Conservation (phyloP, 139 green algal genomes). For the Chlorella sp. region DNA sequence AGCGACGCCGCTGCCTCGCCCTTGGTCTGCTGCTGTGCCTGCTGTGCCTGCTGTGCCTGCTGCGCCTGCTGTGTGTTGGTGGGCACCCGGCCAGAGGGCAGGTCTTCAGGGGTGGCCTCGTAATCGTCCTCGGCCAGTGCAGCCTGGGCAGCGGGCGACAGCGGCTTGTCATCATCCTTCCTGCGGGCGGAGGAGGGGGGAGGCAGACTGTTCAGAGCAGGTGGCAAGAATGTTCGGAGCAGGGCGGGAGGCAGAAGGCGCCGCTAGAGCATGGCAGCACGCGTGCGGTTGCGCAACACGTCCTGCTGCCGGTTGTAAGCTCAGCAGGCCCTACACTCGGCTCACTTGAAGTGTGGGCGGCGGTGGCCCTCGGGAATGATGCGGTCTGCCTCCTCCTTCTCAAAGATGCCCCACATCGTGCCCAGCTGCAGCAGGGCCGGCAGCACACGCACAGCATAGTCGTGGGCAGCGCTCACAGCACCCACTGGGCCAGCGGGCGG, state of each 20-base stretch:
- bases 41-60: background rate
- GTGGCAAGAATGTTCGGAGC: too few relatives aligned
- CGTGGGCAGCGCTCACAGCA: too few relatives aligned
- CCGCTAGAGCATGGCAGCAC: too few relatives aligned
- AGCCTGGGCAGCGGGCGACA: too few relatives aligned
- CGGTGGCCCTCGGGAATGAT: constrained; percentile 42
- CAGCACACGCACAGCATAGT: too few relatives aligned
- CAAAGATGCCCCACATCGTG: constrained; percentile 56
- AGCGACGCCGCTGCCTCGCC: background rate
- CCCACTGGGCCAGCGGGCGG: too few relatives aligned
- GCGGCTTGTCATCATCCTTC: too few relatives aligned
- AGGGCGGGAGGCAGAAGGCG: too few relatives aligned
- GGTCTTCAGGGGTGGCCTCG: constrained; percentile 4
- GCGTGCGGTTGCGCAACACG: too few relatives aligned
- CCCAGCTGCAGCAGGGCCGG: constrained; percentile 8
- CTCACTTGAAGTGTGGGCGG: constrained; percentile 6
- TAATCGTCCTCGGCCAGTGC: background rate
- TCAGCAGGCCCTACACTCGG: too few relatives aligned
- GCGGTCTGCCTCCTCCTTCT: constrained; percentile 26
- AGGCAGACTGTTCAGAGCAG: background rate
- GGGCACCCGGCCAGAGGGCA: background rate
- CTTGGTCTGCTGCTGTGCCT: background rate
- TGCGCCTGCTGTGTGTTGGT: background rate
- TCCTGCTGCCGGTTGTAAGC: too few relatives aligned
- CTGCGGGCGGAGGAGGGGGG: too few relatives aligned